These are phyloP conservation scores for Leccinum truebloodii DNA, from an alignment of 768 basidiomycete genomes.

Conservation along the genomic window DNA sequence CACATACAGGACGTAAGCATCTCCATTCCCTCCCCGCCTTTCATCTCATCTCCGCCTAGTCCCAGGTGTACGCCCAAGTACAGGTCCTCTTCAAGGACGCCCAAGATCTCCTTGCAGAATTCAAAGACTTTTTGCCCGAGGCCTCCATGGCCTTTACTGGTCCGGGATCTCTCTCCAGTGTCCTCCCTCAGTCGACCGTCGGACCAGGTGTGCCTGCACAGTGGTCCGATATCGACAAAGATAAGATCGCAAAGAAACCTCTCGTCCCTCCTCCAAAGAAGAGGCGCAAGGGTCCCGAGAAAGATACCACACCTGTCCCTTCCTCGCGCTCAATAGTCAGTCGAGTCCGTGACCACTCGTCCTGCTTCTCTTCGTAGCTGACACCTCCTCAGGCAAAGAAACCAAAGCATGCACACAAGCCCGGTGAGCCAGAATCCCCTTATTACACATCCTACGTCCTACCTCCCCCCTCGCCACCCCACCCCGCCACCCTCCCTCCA, in stretches of 20 bases:
- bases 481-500: conserved; percentile 20
- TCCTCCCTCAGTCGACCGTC: conserved; percentile 50
- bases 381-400: conserved; percentile 52
- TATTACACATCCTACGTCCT: conserved; percentile 47
- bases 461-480: conserved; percentile 37
- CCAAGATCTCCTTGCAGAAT: conserved; percentile 76
- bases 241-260: conserved; percentile 47
- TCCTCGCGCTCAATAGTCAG: conserved; percentile 48
- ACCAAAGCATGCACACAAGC: conserved; percentile 60
- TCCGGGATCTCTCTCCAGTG: conserved; percentile 44
- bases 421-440: conserved; percentile 56
- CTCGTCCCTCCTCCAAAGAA: conserved; percentile 47
- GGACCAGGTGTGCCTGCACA: conserved; percentile 35
- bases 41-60: conserved; percentile 36
- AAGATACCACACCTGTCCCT: conserved; percentile 65
- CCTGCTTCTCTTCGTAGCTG: conserved; percentile 5
- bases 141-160: conserved; percentile 44
- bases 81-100: conserved; percentile 80
- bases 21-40: background rate
- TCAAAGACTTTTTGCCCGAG: conserved; percentile 80
- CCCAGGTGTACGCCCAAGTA: conserved; percentile 80
- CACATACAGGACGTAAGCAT: conserved; percentile 66
- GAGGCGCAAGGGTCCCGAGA: conserved; percentile 64
- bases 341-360: conserved; percentile 40
- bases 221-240: conserved; percentile 44